Conservation (phyloP, 169 alveolate species). For the Prorocentrum cordatum region DNA sequence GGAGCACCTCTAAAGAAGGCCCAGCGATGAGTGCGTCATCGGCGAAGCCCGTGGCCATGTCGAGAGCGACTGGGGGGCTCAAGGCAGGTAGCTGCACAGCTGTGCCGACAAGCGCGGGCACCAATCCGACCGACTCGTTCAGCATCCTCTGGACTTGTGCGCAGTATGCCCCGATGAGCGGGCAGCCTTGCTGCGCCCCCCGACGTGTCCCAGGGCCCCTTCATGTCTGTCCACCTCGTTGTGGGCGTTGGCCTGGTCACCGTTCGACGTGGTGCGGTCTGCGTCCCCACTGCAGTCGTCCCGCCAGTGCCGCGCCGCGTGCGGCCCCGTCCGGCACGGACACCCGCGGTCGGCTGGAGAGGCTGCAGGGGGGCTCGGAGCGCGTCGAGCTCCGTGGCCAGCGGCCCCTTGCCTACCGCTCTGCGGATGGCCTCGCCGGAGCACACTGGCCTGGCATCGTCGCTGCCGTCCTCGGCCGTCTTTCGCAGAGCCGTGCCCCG, state of each 20-base stretch:
- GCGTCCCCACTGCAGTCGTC: background rate
- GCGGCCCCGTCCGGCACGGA: background rate
- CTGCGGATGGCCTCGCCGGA: conserved; percentile 20
- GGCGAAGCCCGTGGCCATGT: too few relatives aligned
- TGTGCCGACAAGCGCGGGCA: too few relatives aligned
- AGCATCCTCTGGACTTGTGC: too few relatives aligned
- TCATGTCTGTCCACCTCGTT: conserved; percentile 1
- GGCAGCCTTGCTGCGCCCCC: too few relatives aligned
- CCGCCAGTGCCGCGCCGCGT: background rate
- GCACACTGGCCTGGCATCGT: conserved; percentile 1
- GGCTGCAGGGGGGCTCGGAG: background rate
- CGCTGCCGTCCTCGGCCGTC: background rate
- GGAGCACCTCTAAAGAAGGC: too few relatives aligned
- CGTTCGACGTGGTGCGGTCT: background rate
- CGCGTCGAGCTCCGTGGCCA: background rate
- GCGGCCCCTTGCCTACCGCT: background rate
- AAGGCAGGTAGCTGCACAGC: too few relatives aligned
- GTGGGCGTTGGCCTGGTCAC: conserved; percentile 24
- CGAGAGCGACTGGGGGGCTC: too few relatives aligned
- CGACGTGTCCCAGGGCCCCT: too few relatives aligned
- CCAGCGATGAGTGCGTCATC: too few relatives aligned
- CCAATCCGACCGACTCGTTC: too few relatives aligned
- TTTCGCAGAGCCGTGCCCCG: background rate
- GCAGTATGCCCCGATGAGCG: too few relatives aligned
- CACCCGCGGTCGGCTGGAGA: background rate